These are phyloP conservation scores for Hypoxylon sp. DNA, from an alignment of 2,329 filamentous ascomycete species.

Conservation along the genomic window DNA sequence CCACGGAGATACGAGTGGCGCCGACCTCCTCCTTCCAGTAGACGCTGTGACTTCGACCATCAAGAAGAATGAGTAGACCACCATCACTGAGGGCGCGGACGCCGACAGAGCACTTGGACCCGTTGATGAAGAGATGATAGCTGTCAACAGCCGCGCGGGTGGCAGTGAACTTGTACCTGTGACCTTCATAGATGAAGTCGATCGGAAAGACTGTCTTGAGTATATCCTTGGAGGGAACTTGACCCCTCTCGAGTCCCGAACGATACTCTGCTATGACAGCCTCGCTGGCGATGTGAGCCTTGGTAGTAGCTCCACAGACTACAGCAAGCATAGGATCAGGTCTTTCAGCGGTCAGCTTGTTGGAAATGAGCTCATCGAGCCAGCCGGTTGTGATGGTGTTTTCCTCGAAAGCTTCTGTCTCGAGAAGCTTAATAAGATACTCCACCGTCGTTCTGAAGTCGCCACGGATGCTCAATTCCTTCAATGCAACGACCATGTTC, in stretches of 20 bases:
- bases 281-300: conserved; percentile 95
- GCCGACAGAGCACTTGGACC: conserved; percentile 94
- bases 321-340: conserved; percentile 95
- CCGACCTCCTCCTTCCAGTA: conserved; percentile 99
- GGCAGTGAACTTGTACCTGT: conserved; percentile 97
- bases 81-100: conserved; percentile 94
- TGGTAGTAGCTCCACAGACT: conserved; percentile 93
- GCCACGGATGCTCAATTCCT: conserved; percentile 99
- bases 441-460: conserved; percentile 99
- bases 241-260: conserved; percentile 92
- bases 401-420: conserved; percentile 97
- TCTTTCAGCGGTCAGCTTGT: conserved; percentile 95
- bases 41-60: conserved; percentile 94
- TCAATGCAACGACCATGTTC: conserved; percentile 98
- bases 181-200: conserved; percentile 98
- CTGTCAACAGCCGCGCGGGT: conserved; percentile 92
- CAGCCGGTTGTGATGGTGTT: conserved; percentile 99
- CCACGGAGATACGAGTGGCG: conserved; percentile 93
- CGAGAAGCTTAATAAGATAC: conserved; percentile 97
- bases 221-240: conserved; percentile 95
- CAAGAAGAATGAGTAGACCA: conserved; percentile 89
- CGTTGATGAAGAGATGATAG: conserved; percentile 99
- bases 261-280: conserved; percentile 88
- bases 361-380: conserved; percentile 98
- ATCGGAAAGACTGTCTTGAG: conserved; percentile 97